A percentile compares a stretch with the other conserved stretches of the same genome.
phyloP scores from a whole-genome alignment of 1,284 basidiomycete species.

The Pterulicium gracile region DNA sequence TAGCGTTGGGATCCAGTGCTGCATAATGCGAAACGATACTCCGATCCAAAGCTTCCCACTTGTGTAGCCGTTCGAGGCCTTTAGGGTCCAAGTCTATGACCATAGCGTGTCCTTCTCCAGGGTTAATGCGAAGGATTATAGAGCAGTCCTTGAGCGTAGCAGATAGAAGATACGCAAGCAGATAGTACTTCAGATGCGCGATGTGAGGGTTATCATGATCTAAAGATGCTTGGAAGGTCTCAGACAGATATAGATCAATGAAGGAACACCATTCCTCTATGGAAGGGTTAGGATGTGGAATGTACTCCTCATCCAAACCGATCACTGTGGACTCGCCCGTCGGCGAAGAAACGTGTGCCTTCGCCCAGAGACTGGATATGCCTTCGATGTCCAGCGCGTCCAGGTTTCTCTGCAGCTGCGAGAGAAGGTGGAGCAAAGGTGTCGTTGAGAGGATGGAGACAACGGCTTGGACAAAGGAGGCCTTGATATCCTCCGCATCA shows the following conservation, averaged over 20 bases:
- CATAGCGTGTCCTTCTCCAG: slow-evolving; percentile 27
- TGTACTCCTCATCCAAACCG: slow-evolving; percentile 4
- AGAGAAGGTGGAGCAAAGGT: slow-evolving; percentile 47
- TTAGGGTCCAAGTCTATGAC: slow-evolving; percentile 88
- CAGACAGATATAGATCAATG: slow-evolving; percentile 39
- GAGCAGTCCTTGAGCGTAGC: slow-evolving; percentile 98
- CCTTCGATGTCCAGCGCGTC: slow-evolving; percentile 82
- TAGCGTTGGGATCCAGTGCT: slow-evolving; percentile 12
- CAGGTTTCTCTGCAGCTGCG: slow-evolving; percentile 62
- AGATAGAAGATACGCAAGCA: slow-evolving; percentile 74
- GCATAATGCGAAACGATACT: slow-evolving; percentile 50
- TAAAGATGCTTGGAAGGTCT: slow-evolving; percentile 14
- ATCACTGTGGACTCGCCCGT: slow-evolving; percentile 10
- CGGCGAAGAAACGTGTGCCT: slow-evolving; percentile 14
- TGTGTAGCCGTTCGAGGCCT: slow-evolving; percentile 48
- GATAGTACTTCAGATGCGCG: slow-evolving; percentile 42
- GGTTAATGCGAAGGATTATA: slow-evolving; percentile 53
- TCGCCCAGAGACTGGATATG: slow-evolving; percentile 38
- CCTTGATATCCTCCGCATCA: slow-evolving; percentile 17
- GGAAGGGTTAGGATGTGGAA: slow-evolving; percentile 30
- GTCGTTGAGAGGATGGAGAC: slow-evolving; percentile 42
- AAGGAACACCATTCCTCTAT: slow-evolving; percentile 52
- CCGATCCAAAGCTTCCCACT: slow-evolving; percentile 69
- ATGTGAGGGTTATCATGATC: slow-evolving; percentile 28
- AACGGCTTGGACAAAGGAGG: slow-evolving; percentile 35